phyloP scores from a whole-genome alignment of 768 basidiomycete species.

The Pleurotus djamor region DNA sequence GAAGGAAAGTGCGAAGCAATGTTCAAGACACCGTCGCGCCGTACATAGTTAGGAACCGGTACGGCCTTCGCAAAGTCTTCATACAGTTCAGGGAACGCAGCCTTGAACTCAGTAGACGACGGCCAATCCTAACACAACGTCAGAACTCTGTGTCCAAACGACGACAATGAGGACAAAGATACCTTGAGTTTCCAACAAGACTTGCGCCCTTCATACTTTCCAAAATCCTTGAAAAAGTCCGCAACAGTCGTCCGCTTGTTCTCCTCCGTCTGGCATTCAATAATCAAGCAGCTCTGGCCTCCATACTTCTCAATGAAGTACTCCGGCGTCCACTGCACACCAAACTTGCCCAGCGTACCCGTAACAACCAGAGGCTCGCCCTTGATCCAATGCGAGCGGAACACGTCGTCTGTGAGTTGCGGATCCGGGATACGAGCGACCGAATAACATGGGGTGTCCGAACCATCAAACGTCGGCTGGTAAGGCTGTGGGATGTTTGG shows the following conservation, averaged over 20 bases:
- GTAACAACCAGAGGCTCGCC: constrained; percentile 83
- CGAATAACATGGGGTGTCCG: constrained; percentile 40
- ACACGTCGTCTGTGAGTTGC: constrained; percentile 55
- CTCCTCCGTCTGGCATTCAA: constrained; percentile 78
- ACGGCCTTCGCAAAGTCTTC: constrained; percentile 82
- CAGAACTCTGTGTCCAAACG: too few relatives aligned
- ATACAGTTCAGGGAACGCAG: constrained; percentile 80
- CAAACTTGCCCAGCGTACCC: constrained; percentile 57
- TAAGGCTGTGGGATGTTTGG: neutral
- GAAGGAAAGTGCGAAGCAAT: constrained; percentile 86
- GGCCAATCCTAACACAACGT: constrained; percentile 84
- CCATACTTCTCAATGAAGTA: constrained; percentile 75
- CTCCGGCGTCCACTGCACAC: constrained; percentile 77
- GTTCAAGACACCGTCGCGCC: constrained; percentile 86
- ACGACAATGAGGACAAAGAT: too few relatives aligned
- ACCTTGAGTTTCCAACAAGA: constrained; percentile 81
- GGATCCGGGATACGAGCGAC: constrained; percentile 44
- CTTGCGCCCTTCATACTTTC: constrained; percentile 54
- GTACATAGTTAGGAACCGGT: constrained; percentile 88
- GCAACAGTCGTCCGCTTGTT: constrained; percentile 64
- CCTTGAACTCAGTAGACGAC: constrained; percentile 79
- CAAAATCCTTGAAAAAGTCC: constrained; percentile 81
- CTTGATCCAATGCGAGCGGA: constrained; percentile 66
- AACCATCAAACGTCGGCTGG: constrained; percentile 6
- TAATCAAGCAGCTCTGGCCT: constrained; percentile 61